Conservation (phyloP, 768 basidiomycete genomes). For the Calocybe cyanea region DNA sequence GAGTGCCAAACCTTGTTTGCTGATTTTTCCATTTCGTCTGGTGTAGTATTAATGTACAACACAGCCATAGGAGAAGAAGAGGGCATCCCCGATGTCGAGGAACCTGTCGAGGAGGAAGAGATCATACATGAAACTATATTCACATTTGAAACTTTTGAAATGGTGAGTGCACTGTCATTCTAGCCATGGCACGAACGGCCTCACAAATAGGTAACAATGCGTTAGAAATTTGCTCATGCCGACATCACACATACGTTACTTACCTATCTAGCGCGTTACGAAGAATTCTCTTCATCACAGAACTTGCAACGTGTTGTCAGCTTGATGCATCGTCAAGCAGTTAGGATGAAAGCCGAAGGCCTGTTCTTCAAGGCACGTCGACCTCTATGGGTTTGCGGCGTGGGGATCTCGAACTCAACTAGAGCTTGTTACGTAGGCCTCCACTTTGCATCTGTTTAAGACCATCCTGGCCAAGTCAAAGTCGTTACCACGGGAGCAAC, state of each 20-base stretch:
- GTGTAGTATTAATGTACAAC: not conserved
- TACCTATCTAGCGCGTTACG: constrained; percentile 78
- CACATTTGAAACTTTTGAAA: constrained; percentile 88
- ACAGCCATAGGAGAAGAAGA: constrained; percentile 45
- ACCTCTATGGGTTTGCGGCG: constrained; percentile 16
- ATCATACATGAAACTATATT: constrained; percentile 82
- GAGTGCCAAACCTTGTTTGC: constrained; percentile 39
- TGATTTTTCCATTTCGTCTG: constrained; percentile 2
- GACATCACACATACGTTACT: constrained; percentile 84
- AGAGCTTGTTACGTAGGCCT: constrained; percentile 55
- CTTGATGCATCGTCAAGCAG: constrained; percentile 86
- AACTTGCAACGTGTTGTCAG: constrained; percentile 88
- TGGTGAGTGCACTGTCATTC: constrained; percentile 44
- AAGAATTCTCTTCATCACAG: constrained; percentile 74
- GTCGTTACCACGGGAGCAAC: constrained; percentile 71
- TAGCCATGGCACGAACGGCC: constrained; percentile 3
- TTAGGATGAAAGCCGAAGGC: constrained; percentile 89
- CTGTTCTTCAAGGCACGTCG: constrained; percentile 86
- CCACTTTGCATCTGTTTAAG: constrained; percentile 86
- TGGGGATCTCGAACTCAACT: constrained; percentile 13
- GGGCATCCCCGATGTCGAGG: constrained; percentile 66
- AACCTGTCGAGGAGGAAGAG: constrained; percentile 57
- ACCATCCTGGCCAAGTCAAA: constrained; percentile 78
- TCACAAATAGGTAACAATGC: not conserved
- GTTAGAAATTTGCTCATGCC: constrained; percentile 84